Base-by-base conservation (phyloP, 192 early-diverging fungal species). In the Rhizoclosmatium sp. region DNA sequence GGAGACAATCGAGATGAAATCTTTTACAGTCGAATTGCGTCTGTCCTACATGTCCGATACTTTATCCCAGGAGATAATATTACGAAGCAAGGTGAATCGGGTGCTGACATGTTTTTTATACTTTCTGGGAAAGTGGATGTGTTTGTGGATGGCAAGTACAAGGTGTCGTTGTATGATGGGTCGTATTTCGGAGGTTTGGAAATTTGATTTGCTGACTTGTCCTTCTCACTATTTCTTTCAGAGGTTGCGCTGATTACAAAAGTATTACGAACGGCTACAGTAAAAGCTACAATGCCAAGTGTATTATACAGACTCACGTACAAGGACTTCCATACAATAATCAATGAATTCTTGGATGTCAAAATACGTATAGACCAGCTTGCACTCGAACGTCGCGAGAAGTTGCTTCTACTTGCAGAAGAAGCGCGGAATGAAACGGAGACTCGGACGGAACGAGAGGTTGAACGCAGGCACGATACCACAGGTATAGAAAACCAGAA, bases 21-120 rank as follows among this genome's bases (percentile, higher is more conserved):
- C 3, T 82, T 65, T 59, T 31, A 78, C 31, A 64, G 81, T 9
- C 41, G 81, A 12, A 71, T 82, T 23, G 69, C 79, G 4, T 14
- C 74, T 2, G 31, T 64, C 16, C 73, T 82, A 10, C 39, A 31
- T 19, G 12, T 48, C 9, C 7, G 58, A n/a, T 80, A 75, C 56
- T 82, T 62, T 80, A 76, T 82, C 42, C 41, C 40, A 0, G 81
- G 81, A 23, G 81, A 82, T 48, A 49, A 23, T 39, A 47, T 82
- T 12, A 65, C 51, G 3, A 80, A 64, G 67, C 80, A 81, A 48
- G 80, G 80, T 4, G 80, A 81, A 44, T 41, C 69, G 44, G 46
- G 46, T 14, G 31, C 56, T 12, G 81, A 70, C 10, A 82, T 82
- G 81, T 82, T 83, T 66, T 82, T 82, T 78, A 82, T 82, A 40